phyloP scores from a whole-genome alignment of 2,329 filamentous ascomycete species.

The Colletotrichum cuscutae region DNA sequence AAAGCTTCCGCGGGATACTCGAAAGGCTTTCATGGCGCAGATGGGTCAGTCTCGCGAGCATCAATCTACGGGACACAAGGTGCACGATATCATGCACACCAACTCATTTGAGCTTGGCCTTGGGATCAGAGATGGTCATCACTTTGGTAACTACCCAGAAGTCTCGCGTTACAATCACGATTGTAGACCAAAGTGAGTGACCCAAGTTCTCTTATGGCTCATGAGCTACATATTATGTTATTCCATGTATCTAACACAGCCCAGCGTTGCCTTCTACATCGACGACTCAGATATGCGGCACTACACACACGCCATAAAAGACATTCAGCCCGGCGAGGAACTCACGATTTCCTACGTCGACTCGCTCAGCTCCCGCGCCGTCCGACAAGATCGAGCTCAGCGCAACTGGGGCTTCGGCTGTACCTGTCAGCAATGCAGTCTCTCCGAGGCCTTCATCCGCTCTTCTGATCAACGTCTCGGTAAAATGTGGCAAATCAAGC shows the following conservation, averaged over 20 bases:
- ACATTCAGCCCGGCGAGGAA: slow-evolving; percentile 47
- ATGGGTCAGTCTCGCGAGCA: slow-evolving; percentile 37
- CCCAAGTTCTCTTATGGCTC: too few species aligned
- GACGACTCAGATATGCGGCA: slow-evolving; percentile 44
- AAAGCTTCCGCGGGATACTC: slow-evolving; percentile 38
- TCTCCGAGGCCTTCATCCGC: slow-evolving; percentile 32
- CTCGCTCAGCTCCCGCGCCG: slow-evolving; percentile 27
- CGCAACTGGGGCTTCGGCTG: slow-evolving; percentile 43
- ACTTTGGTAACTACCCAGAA: slow-evolving; percentile 37
- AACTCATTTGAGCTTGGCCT: slow-evolving; percentile 44
- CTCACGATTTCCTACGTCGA: slow-evolving; percentile 46
- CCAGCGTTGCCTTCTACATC: slow-evolving; percentile 42
- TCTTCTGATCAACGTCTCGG: slow-evolving; percentile 38
- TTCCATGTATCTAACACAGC: slow-evolving; percentile 35
- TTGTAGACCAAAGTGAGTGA: slow-evolving; percentile 36
- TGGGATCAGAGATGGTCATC: slow-evolving; percentile 35
- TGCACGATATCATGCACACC: slow-evolving; percentile 44
- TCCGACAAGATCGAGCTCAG: slow-evolving; percentile 39
- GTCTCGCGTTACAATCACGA: slow-evolving; percentile 47
- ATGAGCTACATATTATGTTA: too few species aligned
- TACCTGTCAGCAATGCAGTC: slow-evolving; percentile 39
- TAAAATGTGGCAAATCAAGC: slow-evolving; percentile 37
- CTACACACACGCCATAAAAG: slow-evolving; percentile 48
- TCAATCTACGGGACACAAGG: slow-evolving; percentile 39
- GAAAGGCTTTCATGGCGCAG: slow-evolving; percentile 39